Evolutionary conservation across 768 basidiomycete genomes (phyloP).

Genomic region (Dioszegia hungarica): DNA sequence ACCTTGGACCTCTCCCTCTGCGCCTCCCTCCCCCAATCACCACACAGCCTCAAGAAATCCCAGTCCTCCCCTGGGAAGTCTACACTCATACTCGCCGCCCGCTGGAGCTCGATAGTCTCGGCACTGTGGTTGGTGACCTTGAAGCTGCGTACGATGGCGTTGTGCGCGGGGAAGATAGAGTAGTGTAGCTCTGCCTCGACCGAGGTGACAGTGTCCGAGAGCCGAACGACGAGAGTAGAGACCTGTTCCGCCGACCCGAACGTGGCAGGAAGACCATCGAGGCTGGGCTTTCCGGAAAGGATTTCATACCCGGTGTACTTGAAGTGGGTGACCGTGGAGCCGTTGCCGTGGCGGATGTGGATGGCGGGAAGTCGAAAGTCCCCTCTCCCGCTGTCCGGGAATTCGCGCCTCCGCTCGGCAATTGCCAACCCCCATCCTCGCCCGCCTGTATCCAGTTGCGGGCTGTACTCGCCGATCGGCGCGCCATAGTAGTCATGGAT

Average conservation of each 20-base stretch:
- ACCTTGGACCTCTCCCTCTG: constrained; percentile 9
- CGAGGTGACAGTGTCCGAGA: constrained; percentile 5
- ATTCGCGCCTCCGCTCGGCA: constrained; percentile 8
- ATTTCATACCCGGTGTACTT: constrained; percentile 11
- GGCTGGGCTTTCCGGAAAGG: constrained; percentile 10
- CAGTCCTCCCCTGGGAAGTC: constrained; percentile 18
- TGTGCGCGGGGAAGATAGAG: constrained; percentile 14
- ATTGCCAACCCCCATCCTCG: constrained; percentile 8
- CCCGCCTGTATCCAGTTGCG: not conserved
- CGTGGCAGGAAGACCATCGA: constrained; percentile 21
- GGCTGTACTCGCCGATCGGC: not conserved
- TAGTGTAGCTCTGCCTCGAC: constrained; percentile 16
- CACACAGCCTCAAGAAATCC: constrained; percentile 22
- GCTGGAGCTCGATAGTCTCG: constrained; percentile 7
- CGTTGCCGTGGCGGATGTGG: constrained; percentile 9
- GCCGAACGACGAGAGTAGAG: constrained; percentile 13
- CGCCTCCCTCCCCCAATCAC: constrained; percentile 29
- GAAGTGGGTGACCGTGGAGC: constrained; percentile 9
- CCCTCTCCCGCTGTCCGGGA: constrained; percentile 20
- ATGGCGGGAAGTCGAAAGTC: constrained; percentile 24
- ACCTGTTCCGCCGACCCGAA: constrained; percentile 7
- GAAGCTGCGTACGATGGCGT: constrained; percentile 16
- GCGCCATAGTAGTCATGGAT: constrained; percentile 20
- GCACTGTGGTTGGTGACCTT: constrained; percentile 6
- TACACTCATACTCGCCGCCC: constrained; percentile 11